Evolutionary conservation across 306 rosid genomes (phyloP).

Genomic region (Cicer cuneatum): DNA sequence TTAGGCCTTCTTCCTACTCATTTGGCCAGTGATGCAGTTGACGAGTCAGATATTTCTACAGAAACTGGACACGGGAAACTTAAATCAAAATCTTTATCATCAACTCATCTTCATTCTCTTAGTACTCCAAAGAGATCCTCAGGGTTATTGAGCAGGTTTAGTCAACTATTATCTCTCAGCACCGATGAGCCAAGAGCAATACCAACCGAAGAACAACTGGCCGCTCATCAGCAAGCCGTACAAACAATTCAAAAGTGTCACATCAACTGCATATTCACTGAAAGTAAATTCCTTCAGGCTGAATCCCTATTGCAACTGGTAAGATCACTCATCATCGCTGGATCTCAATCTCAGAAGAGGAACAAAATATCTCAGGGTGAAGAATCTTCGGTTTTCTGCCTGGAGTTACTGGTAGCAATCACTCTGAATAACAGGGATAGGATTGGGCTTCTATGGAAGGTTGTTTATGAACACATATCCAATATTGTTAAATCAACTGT

Average conservation of each 20-base stretch:
- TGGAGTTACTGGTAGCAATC: conserved; percentile 90
- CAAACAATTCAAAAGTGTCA: conserved; percentile 91
- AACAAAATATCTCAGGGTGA: conserved; percentile 83
- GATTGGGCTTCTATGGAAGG: conserved; percentile 93
- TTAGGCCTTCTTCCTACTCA: conserved; percentile 97
- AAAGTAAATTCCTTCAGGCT: conserved; percentile 94
- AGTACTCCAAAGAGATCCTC: conserved; percentile 95
- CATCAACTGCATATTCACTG: conserved; percentile 91
- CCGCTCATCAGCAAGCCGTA: conserved; percentile 94
- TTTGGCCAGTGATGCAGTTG: conserved; percentile 95
- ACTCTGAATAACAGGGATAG: conserved; percentile 95
- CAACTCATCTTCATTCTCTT: conserved; percentile 73
- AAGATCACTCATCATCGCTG: conserved; percentile 90
- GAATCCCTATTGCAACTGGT: conserved; percentile 94
- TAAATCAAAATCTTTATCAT: conserved; percentile 71
- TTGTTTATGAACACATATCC: conserved; percentile 93
- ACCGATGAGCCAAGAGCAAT: conserved; percentile 94
- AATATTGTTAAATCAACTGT: conserved; percentile 91
- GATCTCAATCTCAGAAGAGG: conserved; percentile 87
- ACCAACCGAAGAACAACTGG: conserved; percentile 97
- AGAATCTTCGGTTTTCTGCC: conserved; percentile 95
- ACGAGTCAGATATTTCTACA: conserved; percentile 79
- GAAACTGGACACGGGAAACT: conserved; percentile 82
- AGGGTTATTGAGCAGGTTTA: conserved; percentile 95
- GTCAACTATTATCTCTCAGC: conserved; percentile 95